Evolutionary conservation across 1,284 basidiomycete genomes (phyloP), one percentile per base, ranked within the genome.

Genomic region (Rhodotorula sp.): DNA sequence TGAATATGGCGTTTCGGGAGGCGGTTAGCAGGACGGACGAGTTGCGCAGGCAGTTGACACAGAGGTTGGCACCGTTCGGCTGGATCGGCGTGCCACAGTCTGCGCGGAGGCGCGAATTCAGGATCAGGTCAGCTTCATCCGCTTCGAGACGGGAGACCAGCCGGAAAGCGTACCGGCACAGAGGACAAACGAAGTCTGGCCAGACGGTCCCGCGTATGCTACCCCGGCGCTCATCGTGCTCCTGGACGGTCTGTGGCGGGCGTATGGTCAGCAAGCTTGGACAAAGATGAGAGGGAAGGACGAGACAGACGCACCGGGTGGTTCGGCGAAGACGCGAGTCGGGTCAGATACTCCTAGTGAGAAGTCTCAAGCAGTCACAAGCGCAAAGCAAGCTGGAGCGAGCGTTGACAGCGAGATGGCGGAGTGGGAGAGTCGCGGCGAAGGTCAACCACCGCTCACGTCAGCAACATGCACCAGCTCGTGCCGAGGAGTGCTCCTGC

Each of bases 51-150:
- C 93, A 95, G 63, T 87, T 88, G n/a, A 94, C 90, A 81, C 95
- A 98, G 54, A 97, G 85, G 83, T 97, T 97, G 62, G 95, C 94
- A 74, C 91, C 92, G 81, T 98, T 98, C 46, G 95, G 91, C 60
- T 90, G 88, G 79, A 98, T 99, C 64, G 91, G 91, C n/a, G 88
- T 91, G 70, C 93, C 93, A 67, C 82, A 82, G 73, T 82, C 82
- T 75, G 68, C 11, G 34, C 2, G 30, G 1, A 32, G 2, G 17
- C 24, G 27, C 5, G 32, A 15, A 22, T 36, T 44, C 39, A 34
- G 15, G 32, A 34, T 34, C 30, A 36, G 48, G 32, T 63, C 53
- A 63, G 66, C 59, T 48, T 44, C 53, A 47, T 61, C 52, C 13
- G 24, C 32, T 30, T 29, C 32, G 55, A 27, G 4, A 29, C 3